Evolutionary conservation across 2,329 filamentous ascomycete genomes (phyloP).

Genomic region (Cadophora sp.): DNA sequence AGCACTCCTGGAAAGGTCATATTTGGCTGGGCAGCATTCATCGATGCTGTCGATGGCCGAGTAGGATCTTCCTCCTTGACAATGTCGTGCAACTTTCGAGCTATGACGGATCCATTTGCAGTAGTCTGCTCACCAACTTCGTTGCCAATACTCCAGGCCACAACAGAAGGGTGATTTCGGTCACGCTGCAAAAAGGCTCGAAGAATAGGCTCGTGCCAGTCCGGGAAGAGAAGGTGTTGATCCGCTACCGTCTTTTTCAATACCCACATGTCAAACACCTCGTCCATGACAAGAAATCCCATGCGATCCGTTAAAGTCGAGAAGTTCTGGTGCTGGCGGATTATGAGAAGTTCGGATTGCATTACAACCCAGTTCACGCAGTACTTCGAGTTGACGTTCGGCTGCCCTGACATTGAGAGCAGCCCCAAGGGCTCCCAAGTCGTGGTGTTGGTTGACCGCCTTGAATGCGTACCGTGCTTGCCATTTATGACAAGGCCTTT

Average conservation of each 20-base stretch:
- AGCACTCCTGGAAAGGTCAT: conserved; percentile 49
- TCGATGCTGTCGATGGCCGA: conserved; percentile 51
- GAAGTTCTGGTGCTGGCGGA: conserved; percentile 56
- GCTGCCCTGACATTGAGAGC: conserved; percentile 58
- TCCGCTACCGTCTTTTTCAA: conserved; percentile 54
- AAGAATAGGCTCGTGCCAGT: conserved; percentile 61
- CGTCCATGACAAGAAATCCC: conserved; percentile 59
- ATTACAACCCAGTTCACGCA: conserved; percentile 57
- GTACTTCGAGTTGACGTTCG: conserved; percentile 55
- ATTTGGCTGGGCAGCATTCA: conserved; percentile 53
- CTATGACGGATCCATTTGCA: conserved; percentile 47
- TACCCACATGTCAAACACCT: conserved; percentile 61
- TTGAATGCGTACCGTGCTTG: conserved; percentile 50
- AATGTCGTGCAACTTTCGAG: too few species aligned
- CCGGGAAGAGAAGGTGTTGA: conserved; percentile 57
- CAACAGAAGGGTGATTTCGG: conserved; percentile 59
- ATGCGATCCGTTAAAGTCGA: conserved; percentile 56
- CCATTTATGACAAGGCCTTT: conserved; percentile 56
- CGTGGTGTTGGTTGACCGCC: conserved; percentile 59
- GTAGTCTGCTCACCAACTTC: conserved; percentile 57
- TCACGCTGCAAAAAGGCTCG: conserved; percentile 59
- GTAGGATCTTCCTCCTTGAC: conserved; percentile 53
- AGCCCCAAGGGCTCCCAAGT: conserved; percentile 54
- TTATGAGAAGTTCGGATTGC: conserved; percentile 60
- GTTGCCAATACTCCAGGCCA: conserved; percentile 61